Conservation (phyloP, 768 basidiomycete genomes). For the Suillus weaverae region DNA sequence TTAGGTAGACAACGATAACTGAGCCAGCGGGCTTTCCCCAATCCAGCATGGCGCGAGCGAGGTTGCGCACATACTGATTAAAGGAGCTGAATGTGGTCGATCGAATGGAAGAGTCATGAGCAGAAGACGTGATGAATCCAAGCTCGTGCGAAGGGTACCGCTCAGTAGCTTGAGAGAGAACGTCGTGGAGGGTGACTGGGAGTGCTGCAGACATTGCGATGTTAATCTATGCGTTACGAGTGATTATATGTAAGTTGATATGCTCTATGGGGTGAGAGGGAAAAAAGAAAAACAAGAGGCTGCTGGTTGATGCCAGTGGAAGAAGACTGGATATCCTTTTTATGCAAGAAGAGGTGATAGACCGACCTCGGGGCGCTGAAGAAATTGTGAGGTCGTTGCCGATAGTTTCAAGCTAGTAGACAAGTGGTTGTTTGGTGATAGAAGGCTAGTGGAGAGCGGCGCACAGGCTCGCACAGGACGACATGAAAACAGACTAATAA, state of each 20-base stretch:
- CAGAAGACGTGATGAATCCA: conserved; percentile 11
- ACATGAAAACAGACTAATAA: not conserved
- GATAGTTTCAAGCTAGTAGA: not conserved
- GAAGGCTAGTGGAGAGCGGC: not conserved
- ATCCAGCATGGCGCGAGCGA: conserved; percentile 8
- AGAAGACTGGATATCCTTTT: not conserved
- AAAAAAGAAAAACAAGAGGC: not conserved
- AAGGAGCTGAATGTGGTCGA: conserved; percentile 7
- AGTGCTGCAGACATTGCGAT: conserved; percentile 1
- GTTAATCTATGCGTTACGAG: not conserved
- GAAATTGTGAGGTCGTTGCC: not conserved
- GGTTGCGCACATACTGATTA: conserved; percentile 11
- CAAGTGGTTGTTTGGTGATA: not conserved
- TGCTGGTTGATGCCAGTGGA: not conserved
- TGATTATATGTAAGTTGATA: not conserved
- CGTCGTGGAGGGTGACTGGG: conserved; percentile 8
- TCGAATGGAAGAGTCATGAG: conserved; percentile 11
- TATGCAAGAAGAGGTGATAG: not conserved
- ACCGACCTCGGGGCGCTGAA: not conserved
- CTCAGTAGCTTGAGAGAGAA: conserved; percentile 10
- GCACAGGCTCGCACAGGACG: not conserved
- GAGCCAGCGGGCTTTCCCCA: conserved; percentile 9
- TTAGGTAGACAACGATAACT: conserved; percentile 9
- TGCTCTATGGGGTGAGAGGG: not conserved
- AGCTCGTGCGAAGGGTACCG: conserved; percentile 9